A percentile compares a stretch with the other conserved stretches of the same genome.
Evolutionary conservation across 257 asterid genomes (phyloP).

Genomic region (Fraxinus cuspidata): DNA sequence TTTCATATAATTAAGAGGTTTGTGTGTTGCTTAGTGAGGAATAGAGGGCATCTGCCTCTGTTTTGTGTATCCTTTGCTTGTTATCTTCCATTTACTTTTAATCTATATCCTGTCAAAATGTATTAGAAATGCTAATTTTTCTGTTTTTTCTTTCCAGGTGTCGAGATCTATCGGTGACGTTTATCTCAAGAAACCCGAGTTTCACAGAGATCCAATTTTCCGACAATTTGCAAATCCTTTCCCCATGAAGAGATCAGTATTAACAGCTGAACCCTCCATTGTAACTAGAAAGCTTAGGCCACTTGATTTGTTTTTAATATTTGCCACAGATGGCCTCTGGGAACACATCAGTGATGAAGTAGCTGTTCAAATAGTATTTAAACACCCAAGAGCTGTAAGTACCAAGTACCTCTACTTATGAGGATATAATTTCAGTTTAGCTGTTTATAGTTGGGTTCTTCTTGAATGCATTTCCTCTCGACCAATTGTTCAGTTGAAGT

Average conservation of each 20-base stretch:
- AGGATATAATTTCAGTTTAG: background rate
- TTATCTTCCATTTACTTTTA: background rate
- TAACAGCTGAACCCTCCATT: constrained; percentile 37
- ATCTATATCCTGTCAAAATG: constrained; percentile 12
- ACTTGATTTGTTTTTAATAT: constrained; percentile 35
- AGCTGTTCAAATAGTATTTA: constrained; percentile 35
- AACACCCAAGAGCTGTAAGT: constrained; percentile 35
- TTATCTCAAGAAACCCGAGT: constrained; percentile 35
- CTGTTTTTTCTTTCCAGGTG: constrained; percentile 24
- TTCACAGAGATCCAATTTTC: constrained; percentile 29
- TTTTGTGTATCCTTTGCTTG: background rate
- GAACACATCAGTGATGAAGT: constrained; percentile 36
- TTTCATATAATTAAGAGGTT: constrained; percentile 43
- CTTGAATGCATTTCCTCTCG: background rate
- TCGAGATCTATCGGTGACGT: constrained; percentile 40
- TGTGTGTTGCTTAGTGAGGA: constrained; percentile 32
- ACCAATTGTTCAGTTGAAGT: background rate
- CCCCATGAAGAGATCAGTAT: constrained; percentile 28
- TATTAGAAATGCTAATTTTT: constrained; percentile 7
- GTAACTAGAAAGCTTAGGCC: constrained; percentile 23
- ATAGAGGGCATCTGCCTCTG: constrained; percentile 19
- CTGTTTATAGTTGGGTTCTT: background rate
- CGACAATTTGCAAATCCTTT: constrained; percentile 26
- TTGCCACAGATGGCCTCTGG: constrained; percentile 45
- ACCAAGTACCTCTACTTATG: background rate